phyloP scores from a whole-genome alignment of 805 yeast species.

The Suhomyces faveliae region DNA sequence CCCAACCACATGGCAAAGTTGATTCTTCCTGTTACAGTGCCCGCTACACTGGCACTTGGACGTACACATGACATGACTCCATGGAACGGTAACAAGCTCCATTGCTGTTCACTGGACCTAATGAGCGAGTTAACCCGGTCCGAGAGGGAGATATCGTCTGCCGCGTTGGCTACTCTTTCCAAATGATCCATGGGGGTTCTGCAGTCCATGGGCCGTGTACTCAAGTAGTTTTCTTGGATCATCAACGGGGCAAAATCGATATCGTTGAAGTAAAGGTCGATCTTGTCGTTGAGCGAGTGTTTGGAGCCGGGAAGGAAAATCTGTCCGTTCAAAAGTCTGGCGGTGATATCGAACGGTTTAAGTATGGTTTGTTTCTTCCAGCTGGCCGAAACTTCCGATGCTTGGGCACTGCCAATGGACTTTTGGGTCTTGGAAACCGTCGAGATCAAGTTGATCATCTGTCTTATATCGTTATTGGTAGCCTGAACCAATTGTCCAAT shows the following conservation, averaged over 20 bases:
- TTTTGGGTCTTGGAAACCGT: constrained; percentile 77
- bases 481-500: constrained; percentile 82
- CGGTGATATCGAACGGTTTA: constrained; percentile 89
- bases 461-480: constrained; percentile 90
- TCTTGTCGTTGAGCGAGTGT: constrained; percentile 72
- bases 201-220: constrained; percentile 55
- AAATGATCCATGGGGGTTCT: constrained; percentile 47
- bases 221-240: constrained; percentile 91
- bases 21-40: constrained; percentile 64
- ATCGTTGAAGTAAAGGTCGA: constrained; percentile 89
- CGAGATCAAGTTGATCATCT: constrained; percentile 84
- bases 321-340: constrained; percentile 57
- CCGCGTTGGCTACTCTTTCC: constrained; percentile 68
- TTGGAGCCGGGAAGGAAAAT: constrained; percentile 52
- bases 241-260: constrained; percentile 91
- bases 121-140: constrained; percentile 80
- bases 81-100: constrained; percentile 91
- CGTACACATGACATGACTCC: constrained; percentile 81
- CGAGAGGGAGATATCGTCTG: constrained; percentile 81
- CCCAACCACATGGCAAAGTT: constrained; percentile 88
- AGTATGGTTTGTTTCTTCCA: constrained; percentile 92
- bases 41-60: constrained; percentile 76
- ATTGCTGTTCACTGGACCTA: constrained; percentile 87
- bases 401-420: constrained; percentile 58
- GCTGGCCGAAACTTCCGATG: constrained; percentile 57